Evolutionary conservation across 805 yeast species (phyloP).

Genomic region (Kuraishia piskuri): DNA sequence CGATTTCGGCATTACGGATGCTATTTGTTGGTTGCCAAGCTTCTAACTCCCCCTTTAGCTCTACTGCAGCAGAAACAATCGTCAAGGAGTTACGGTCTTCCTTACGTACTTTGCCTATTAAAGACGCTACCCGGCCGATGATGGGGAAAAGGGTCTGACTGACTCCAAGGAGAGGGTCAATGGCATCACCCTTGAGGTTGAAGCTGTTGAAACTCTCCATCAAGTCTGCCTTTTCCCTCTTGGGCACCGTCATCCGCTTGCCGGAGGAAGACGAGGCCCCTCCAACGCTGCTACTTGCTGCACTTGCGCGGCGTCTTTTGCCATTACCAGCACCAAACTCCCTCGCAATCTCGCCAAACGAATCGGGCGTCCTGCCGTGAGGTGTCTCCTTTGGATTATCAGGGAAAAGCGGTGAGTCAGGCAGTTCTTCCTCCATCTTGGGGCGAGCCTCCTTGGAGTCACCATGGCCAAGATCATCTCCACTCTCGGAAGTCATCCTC

Average conservation of each 20-base stretch:
- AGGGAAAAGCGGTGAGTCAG: neutral
- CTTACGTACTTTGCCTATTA: slow-evolving; percentile 40
- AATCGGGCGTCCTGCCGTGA: neutral
- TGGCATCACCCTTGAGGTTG: slow-evolving; percentile 26
- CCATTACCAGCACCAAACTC: neutral
- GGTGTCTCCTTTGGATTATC: neutral
- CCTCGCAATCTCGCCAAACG: neutral
- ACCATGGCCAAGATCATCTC: slow-evolving; percentile 21
- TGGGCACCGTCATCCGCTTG: neutral
- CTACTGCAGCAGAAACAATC: slow-evolving; percentile 46
- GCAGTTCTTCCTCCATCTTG: neutral
- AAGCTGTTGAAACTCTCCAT: slow-evolving; percentile 33
- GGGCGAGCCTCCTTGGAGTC: neutral
- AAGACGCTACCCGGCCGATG: slow-evolving; percentile 53
- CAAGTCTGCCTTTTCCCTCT: slow-evolving; percentile 10
- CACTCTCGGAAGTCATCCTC: slow-evolving; percentile 48
- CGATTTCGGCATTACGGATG: slow-evolving; percentile 25
- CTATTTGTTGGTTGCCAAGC: slow-evolving; percentile 47
- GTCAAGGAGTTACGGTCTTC: slow-evolving; percentile 32
- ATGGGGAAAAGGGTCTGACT: slow-evolving; percentile 56
- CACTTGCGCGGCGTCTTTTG: neutral
- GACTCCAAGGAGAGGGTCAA: slow-evolving; percentile 63
- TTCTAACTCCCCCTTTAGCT: slow-evolving; percentile 41
- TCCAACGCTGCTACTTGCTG: slow-evolving; percentile 7
- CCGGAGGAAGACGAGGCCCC: slow-evolving; percentile 18